Evolutionary conservation across 2,329 filamentous ascomycete species (phyloP).

Genomic region (Claviceps maximensis): DNA sequence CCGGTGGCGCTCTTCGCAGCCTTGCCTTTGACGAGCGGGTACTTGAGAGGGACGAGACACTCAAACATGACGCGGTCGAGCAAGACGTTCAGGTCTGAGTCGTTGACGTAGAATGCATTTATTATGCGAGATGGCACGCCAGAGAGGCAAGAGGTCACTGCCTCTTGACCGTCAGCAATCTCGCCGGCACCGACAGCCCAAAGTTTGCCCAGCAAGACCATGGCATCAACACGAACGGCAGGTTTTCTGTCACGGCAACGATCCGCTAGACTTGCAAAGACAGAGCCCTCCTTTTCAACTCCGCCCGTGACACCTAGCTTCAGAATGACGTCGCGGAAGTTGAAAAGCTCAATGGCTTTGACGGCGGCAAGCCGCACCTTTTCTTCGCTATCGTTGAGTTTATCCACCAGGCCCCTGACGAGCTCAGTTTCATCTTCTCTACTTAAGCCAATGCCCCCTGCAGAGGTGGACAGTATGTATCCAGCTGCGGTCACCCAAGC

Average conservation of each 20-base stretch:
- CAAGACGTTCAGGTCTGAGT: conserved; percentile 70
- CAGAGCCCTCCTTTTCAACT: conserved; percentile 60
- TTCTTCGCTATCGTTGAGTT: conserved; percentile 79
- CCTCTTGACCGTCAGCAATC: conserved; percentile 69
- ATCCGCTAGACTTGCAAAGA: conserved; percentile 72
- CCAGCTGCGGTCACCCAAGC: conserved; percentile 78
- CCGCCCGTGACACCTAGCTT: conserved; percentile 70
- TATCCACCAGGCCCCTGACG: conserved; percentile 61
- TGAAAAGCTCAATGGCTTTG: conserved; percentile 67
- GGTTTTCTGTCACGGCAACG: conserved; percentile 78
- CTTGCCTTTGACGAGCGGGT: conserved; percentile 54
- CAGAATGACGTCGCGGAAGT: conserved; percentile 64
- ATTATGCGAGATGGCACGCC: conserved; percentile 77
- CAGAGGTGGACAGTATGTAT: conserved; percentile 79
- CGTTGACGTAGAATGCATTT: conserved; percentile 81
- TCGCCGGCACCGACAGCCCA: conserved; percentile 92
- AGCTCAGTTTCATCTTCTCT: conserved; percentile 67
- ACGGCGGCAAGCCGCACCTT: conserved; percentile 84
- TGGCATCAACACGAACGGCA: conserved; percentile 71
- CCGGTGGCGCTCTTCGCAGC: conserved; percentile 48
- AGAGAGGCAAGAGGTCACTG: conserved; percentile 59
- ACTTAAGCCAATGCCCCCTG: conserved; percentile 77
- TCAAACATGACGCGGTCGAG: conserved; percentile 80
- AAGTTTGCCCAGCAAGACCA: conserved; percentile 69
- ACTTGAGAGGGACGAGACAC: conserved; percentile 76